Percentiles rank a stretch among this genome's conserved stretches.
Evolutionary conservation across 208 protist genomes (phyloP).

Genomic region (Trypanosoma lewisi): DNA sequence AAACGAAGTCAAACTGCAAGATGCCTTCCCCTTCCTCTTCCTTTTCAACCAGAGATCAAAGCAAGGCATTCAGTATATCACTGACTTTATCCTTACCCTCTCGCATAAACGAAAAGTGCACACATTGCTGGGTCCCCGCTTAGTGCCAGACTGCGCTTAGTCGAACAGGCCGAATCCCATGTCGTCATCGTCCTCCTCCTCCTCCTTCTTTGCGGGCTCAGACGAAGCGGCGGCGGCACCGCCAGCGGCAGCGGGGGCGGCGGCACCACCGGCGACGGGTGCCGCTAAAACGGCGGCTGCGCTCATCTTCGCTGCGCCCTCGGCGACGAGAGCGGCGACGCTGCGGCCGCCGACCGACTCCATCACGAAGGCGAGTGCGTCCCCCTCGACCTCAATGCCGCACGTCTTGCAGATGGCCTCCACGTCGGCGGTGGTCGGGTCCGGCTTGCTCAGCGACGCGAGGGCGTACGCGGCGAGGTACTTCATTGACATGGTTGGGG

Average conservation of each 20-base stretch:
- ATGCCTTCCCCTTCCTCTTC: slow-evolving; percentile 1
- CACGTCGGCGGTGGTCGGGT: slow-evolving; percentile 75
- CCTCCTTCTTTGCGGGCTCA: slow-evolving; percentile 54
- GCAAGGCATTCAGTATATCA: no score
- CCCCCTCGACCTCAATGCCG: slow-evolving; percentile 60
- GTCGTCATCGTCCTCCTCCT: slow-evolving; percentile 89
- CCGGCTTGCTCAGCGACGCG: slow-evolving; percentile 71
- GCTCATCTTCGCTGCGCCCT: slow-evolving; percentile 82
- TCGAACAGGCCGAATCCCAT: slow-evolving; percentile 91
- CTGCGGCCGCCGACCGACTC: slow-evolving; percentile 71
- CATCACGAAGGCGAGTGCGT: slow-evolving; percentile 81
- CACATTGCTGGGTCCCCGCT: background rate
- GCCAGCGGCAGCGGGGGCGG: slow-evolving; percentile 29
- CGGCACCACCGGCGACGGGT: slow-evolving; percentile 34
- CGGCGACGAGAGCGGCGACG: slow-evolving; percentile 72
- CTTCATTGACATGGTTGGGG: slow-evolving; percentile 75
- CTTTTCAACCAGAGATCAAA: background rate
- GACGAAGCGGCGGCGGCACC: slow-evolving; percentile 33
- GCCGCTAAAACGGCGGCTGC: slow-evolving; percentile 40
- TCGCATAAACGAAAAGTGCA: no score
- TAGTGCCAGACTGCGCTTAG: slow-evolving; percentile 29
- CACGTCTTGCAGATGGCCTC: slow-evolving; percentile 86
- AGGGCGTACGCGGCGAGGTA: slow-evolving; percentile 93
- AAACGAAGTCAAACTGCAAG: slow-evolving; percentile 10
- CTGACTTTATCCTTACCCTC: no score